Evolutionary conservation across 1,284 basidiomycete species (phyloP), one percentile per base, ranked within the genome.

Genomic region (Anthracocystis panici-leucophaei): DNA sequence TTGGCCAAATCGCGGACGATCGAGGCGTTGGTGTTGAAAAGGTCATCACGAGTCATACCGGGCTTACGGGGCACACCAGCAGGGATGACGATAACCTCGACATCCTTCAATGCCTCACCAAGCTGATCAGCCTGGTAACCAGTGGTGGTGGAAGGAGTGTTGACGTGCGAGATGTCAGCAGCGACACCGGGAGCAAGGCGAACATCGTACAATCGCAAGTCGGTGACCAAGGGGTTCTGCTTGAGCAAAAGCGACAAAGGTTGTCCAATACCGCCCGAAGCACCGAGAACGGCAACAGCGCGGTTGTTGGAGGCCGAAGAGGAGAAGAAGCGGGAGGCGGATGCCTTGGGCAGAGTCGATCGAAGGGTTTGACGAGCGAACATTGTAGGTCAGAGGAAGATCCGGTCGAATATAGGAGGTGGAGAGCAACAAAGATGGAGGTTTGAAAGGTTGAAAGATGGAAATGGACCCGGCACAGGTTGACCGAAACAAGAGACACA

Each of bases 21-120:
- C 72, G 93, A 94, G 60, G 94, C 94, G 86, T 96, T 95, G 77
- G 93, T 95, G 89, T 95, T 96, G 91, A 99, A 99, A 74, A 99
- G 93, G 87, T 99, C 96, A 86, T 99, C 96, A 88, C 97, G 94
- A 87, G 92, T 94, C 94, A 94, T 94, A 33, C 83, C 86, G 67
- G 80, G 86, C 82, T 87, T 87, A 71, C 86, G 85, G 57, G 86
- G 86, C 40, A 87, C 84, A 80, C 96, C 97, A 86, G 96, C 96
- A 70, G 97, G 97, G 86, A 98, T 97, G 80, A 99, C 92, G 79
- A 99, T 92, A 76, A 99, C 91, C 87, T 95, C 89, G 75, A 90
- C 91, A 79, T 92, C 93, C 73, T 92, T 90, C 66, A 97, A 89
- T 23, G 94, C 93, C 80, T 91, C 89, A 85, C 93, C 92, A 82